Conservation (phyloP, 2,329 filamentous ascomycete genomes). For the Hypoxylon sp. region DNA sequence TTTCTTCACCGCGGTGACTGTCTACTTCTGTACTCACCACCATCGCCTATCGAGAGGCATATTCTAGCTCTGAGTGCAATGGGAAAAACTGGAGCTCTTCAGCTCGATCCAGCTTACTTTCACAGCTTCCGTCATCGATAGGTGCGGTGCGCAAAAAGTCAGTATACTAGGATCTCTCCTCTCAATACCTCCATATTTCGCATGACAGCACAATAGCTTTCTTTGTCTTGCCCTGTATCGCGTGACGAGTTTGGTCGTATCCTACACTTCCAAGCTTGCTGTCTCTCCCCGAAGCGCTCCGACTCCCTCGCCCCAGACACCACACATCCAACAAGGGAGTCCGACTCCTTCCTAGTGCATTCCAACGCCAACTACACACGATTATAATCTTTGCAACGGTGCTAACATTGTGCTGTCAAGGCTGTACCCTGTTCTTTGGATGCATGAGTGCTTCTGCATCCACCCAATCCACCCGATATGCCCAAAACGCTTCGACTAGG, state of each 20-base stretch:
- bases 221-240: constrained; percentile 20
- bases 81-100: constrained; percentile 39
- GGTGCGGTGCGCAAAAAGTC: constrained; percentile 27
- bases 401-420: constrained; percentile 23
- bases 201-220: constrained; percentile 1
- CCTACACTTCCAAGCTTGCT: neutral
- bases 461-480: constrained; percentile 48
- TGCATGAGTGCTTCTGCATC: constrained; percentile 23
- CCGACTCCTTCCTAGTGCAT: neutral
- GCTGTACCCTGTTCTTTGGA: neutral
- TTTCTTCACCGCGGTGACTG: neutral
- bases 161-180: constrained; percentile 14
- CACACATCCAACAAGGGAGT: constrained; percentile 2
- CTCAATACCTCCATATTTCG: constrained; percentile 3
- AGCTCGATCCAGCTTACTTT: constrained; percentile 34
- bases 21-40: constrained; percentile 4
- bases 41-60: constrained; percentile 15
- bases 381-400: neutral
- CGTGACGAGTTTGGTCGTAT: neutral
- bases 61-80: constrained; percentile 32
- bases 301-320: constrained; percentile 7
- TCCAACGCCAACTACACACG: constrained; percentile 1
- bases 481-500: constrained; percentile 66
- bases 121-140: constrained; percentile 39
- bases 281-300: neutral